Base-by-base conservation (phyloP, 331 rosid species). In the Cucumis variabilis region DNA sequence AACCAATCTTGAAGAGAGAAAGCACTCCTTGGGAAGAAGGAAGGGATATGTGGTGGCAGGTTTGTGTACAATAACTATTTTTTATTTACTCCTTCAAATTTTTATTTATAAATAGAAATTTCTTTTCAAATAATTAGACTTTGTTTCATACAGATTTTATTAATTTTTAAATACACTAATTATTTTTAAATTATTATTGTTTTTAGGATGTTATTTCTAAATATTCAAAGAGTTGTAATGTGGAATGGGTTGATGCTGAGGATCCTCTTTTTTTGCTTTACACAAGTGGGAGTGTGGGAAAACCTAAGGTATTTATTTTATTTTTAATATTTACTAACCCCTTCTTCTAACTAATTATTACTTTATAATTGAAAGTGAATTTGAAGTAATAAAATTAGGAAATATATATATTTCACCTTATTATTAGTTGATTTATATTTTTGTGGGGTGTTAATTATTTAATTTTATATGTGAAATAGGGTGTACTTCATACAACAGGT, bases 21-120 rank as follows among this genome's bases (percentile, higher is more conserved):
- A 89, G 84, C 88, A 95, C 99, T 67, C 90, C 92, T 88, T 97
- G 98, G 98, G 85, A 91, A 83, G 90, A 94, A 85, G 96, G 96
- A 90, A 90, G 98, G 80, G 99, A 95, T 90, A 88, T 91, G 87
- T 97, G 99, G 96, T 97, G 99, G 99, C 99, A 97, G 99, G 99
- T 97, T 73, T 71, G 76, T 70, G 37, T 9, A 69, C 2, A 27
- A 14, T 23, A 14, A 20, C 9, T 62, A 30, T 30, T 30, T 30
- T 30, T 30, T 30, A 30, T 30, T 30, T 30, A 30, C n/a, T n/a
- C n/a, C n/a, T n/a, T n/a, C n/a, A n/a, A n/a, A n/a, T 30, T 30
- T 30, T 30, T 30, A 30, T 30, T 30, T 30, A 30, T 30, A 30
- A 30, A 30, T 30, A 30, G 37, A 33, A 33, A 33, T 2, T 33